A percentile compares a stretch with the other conserved stretches of the same genome.
Conservation (phyloP, 2,329 filamentous ascomycete genomes). For the Aspergillus sp. region DNA sequence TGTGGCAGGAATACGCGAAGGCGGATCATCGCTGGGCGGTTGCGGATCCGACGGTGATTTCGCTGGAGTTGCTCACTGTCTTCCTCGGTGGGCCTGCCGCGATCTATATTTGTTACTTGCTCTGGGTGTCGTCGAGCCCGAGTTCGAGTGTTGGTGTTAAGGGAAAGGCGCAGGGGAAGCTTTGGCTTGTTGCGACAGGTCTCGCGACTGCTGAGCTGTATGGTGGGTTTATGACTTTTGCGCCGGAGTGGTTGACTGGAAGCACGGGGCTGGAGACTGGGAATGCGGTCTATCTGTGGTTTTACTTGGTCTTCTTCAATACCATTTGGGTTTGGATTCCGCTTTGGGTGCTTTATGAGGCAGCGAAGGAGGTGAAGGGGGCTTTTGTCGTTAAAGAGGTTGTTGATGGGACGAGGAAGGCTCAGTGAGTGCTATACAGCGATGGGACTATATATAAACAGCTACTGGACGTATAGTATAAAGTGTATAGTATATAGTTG, state of each 20-base stretch:
- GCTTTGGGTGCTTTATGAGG: constrained; percentile 60
- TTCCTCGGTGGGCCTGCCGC: constrained; percentile 63
- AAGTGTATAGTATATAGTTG: not conserved
- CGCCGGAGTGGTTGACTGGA: constrained; percentile 66
- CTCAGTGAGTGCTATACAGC: constrained; percentile 15
- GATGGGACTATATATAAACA: not conserved
- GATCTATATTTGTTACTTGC: constrained; percentile 59
- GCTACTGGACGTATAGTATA: not conserved
- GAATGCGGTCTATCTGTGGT: constrained; percentile 66
- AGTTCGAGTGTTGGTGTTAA: constrained; percentile 23
- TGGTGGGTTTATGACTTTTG: constrained; percentile 68
- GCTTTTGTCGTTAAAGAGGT: constrained; percentile 41
- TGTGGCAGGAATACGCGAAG: constrained; percentile 71
- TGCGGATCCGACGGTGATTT: constrained; percentile 62
- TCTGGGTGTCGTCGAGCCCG: constrained; percentile 41
- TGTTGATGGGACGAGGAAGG: constrained; percentile 24
- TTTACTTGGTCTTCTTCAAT: constrained; percentile 69
- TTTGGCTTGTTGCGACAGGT: constrained; percentile 62
- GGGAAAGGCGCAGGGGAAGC: constrained; percentile 37
- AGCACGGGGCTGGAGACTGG: constrained; percentile 61
- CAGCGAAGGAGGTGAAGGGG: constrained; percentile 49
- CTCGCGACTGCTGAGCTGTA: constrained; percentile 68
- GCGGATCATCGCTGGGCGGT: constrained; percentile 66
- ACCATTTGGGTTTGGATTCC: constrained; percentile 65
- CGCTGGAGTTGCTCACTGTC: constrained; percentile 65